A percentile compares a stretch with the other conserved stretches of the same genome.
Conservation (phyloP, 1,284 basidiomycete species). For the Fomitopsis schrenkii region DNA sequence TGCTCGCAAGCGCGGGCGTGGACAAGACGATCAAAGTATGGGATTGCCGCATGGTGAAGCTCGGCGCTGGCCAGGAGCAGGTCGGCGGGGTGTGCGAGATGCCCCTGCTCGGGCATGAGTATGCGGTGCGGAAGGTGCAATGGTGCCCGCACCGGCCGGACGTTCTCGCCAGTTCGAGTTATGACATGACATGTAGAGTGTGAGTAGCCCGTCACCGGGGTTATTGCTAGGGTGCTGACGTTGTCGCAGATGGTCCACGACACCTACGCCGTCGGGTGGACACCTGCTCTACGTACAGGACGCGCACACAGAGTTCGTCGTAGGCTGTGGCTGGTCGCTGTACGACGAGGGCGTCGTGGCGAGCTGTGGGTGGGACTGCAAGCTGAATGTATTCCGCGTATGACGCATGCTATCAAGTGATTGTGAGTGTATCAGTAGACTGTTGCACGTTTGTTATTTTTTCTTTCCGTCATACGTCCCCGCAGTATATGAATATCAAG, state of each 20-base stretch:
- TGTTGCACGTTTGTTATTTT: background rate
- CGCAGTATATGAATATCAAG: background rate
- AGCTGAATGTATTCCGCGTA: slow-evolving; percentile 69
- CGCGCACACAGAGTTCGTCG: slow-evolving; percentile 92
- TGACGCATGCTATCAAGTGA: background rate
- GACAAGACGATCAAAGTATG: slow-evolving; percentile 80
- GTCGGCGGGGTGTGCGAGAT: slow-evolving; percentile 69
- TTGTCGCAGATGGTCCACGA: slow-evolving; percentile 57
- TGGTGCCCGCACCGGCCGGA: slow-evolving; percentile 77
- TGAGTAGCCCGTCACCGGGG: slow-evolving; percentile 39
- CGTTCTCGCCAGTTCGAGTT: slow-evolving; percentile 80
- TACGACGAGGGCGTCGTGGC: slow-evolving; percentile 85
- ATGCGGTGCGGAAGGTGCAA: slow-evolving; percentile 76
- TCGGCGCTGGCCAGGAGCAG: slow-evolving; percentile 36
- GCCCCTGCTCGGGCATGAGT: slow-evolving; percentile 74
- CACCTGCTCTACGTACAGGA: slow-evolving; percentile 73
- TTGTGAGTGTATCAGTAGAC: background rate
- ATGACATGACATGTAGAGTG: slow-evolving; percentile 96
- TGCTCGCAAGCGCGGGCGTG: slow-evolving; percentile 78
- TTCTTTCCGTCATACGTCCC: background rate
- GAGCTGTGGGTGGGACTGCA: slow-evolving; percentile 88
- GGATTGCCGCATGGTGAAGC: slow-evolving; percentile 80
- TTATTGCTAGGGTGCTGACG: slow-evolving; percentile 4
- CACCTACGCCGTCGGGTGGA: slow-evolving; percentile 46
- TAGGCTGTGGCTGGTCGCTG: slow-evolving; percentile 85